Evolutionary conservation across 2,329 filamentous ascomycete genomes (phyloP).

Genomic region (Aspergillus oerlinghausenensis): DNA sequence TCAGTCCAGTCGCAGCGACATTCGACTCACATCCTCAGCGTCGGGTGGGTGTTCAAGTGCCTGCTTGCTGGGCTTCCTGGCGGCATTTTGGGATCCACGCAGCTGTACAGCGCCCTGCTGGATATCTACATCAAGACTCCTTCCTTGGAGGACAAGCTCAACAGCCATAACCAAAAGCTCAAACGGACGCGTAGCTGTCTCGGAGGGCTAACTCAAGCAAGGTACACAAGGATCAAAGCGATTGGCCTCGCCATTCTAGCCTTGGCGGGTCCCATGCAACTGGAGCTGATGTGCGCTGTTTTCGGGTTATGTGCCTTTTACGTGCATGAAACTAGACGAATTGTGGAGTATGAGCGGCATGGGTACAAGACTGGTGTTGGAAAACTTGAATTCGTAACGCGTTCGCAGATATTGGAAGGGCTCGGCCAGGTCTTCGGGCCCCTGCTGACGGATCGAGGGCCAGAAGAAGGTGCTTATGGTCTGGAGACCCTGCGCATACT

Average conservation of each 20-base stretch:
- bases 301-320: conserved; percentile 35
- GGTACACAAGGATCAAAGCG: conserved; percentile 25
- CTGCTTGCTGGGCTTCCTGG: conserved; percentile 35
- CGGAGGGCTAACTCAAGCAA: conserved; percentile 13
- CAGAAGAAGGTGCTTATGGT: conserved; percentile 1
- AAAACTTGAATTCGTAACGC: conserved; percentile 18
- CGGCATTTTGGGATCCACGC: conserved; percentile 35
- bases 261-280: conserved; percentile 34
- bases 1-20: conserved; percentile 10
- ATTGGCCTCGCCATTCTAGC: conserved; percentile 36
- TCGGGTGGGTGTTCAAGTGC: conserved; percentile 33
- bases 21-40: conserved; percentile 24
- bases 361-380: conserved; percentile 11
- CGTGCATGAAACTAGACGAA: conserved; percentile 23
- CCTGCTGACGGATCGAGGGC: conserved; percentile 23
- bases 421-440: conserved; percentile 31
- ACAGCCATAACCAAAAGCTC: not conserved
- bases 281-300: conserved; percentile 38
- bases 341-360: conserved; percentile 14
- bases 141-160: conserved; percentile 10
- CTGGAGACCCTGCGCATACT: conserved; percentile 12
- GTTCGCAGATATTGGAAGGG: conserved; percentile 22
- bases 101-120: conserved; percentile 29
- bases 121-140: conserved; percentile 23
- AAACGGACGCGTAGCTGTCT: conserved; percentile 18